Percentiles rank a stretch among this genome's conserved stretches.
Evolutionary conservation across 2,329 filamentous ascomycete species (phyloP).

Genomic region (Colletotrichum lupini): DNA sequence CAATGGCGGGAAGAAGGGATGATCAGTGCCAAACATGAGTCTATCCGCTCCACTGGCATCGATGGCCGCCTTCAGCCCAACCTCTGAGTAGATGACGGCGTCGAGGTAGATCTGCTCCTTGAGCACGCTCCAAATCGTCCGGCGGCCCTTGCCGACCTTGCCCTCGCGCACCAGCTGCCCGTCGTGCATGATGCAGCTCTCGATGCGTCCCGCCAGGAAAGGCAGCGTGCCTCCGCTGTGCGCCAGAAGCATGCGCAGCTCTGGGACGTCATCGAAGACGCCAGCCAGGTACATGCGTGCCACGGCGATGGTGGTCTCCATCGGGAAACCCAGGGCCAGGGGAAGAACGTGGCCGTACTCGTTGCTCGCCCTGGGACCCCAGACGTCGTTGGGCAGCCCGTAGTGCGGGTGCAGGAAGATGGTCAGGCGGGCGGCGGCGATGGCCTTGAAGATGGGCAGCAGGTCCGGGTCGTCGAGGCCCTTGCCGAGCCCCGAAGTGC

Average conservation of each 20-base stretch:
- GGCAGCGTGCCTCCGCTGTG: slow-evolving; percentile 91
- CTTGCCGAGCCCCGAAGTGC: slow-evolving; percentile 82
- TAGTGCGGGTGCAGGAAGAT: slow-evolving; percentile 95
- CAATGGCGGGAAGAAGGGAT: slow-evolving; percentile 86
- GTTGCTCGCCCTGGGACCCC: slow-evolving; percentile 73
- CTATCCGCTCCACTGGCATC: slow-evolving; percentile 73
- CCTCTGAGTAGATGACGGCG: slow-evolving; percentile 84
- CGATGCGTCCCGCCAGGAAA: slow-evolving; percentile 87
- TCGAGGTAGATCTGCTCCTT: slow-evolving; percentile 86
- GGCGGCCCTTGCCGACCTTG: slow-evolving; percentile 58
- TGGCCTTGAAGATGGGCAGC: slow-evolving; percentile 76
- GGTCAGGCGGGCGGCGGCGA: slow-evolving; percentile 73
- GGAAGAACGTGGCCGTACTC: slow-evolving; percentile 91
- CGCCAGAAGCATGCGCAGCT: slow-evolving; percentile 80
- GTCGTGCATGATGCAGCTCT: slow-evolving; percentile 88
- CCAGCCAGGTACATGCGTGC: slow-evolving; percentile 88
- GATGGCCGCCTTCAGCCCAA: slow-evolving; percentile 77
- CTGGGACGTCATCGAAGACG: slow-evolving; percentile 81
- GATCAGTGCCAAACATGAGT: slow-evolving; percentile 84
- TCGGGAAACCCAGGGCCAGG: slow-evolving; percentile 85
- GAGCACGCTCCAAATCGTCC: slow-evolving; percentile 67
- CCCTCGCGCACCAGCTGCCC: slow-evolving; percentile 76
- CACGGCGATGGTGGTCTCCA: slow-evolving; percentile 93
- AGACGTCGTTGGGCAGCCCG: slow-evolving; percentile 83
- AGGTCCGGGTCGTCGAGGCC: slow-evolving; percentile 83